A percentile compares a stretch with the other conserved stretches of the same genome.
These are phyloP conservation scores for Cardamine occulta DNA, from an alignment of 345 rosid species.

Conservation along the genomic window DNA sequence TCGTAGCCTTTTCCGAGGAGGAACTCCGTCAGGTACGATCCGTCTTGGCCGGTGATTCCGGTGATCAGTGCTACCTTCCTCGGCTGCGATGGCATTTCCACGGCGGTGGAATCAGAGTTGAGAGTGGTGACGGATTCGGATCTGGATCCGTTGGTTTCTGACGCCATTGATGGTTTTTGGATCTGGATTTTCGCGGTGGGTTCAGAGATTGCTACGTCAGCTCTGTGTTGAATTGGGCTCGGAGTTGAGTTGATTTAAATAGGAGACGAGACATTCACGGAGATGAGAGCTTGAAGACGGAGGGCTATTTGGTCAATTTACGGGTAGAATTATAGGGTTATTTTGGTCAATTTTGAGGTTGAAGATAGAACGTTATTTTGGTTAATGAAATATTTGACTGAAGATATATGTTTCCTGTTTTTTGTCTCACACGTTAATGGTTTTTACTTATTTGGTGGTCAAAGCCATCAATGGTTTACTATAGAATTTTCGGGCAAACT, in stretches of 20 bases:
- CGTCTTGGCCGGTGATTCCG: constrained; percentile 95
- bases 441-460: constrained; percentile 25
- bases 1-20: constrained; percentile 76
- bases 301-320: constrained; percentile 16
- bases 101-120: constrained; percentile 24
- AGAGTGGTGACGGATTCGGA: constrained; percentile 27
- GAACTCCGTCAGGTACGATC: constrained; percentile 84
- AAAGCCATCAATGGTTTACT: constrained; percentile 6
- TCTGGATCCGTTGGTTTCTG: constrained; percentile 44
- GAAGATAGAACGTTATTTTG: background rate
- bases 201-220: constrained; percentile 25
- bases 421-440: constrained; percentile 18
- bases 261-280: constrained; percentile 21
- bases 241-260: constrained; percentile 27
- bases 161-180: constrained; percentile 47
- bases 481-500: background rate
- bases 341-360: background rate
- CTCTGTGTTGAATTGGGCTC: constrained; percentile 29
- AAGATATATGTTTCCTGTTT: background rate
- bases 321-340: background rate
- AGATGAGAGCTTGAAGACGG: constrained; percentile 22
- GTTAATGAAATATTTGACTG: constrained; percentile 8
- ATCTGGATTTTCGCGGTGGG: constrained; percentile 30
- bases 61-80: constrained; percentile 68
- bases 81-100: constrained; percentile 32